Evolutionary conservation across 164 flowering plant genomes (phyloP), one percentile per base, ranked within the genome.

Genomic region (Buxus sempervirens): DNA sequence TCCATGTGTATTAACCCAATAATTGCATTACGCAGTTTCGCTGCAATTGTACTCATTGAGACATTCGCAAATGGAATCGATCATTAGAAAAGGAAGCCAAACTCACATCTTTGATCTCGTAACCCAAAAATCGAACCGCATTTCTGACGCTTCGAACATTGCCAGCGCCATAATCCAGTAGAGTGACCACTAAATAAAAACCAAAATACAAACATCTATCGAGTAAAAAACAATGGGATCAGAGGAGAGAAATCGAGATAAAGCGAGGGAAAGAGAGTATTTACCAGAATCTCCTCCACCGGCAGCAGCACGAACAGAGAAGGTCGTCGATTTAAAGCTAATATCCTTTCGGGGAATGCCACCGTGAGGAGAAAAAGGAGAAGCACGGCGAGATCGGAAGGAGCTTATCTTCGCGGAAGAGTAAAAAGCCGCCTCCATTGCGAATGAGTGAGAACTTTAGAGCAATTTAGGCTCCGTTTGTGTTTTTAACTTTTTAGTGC

Each of bases 101-200:
- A 27, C 75, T 81, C 72, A 92, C 98, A 72, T 92, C 98, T 80
- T 87, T 87, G 70, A 90, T 83, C n/a, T 83, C 84, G 63, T 68
- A 88, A 32, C 97, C 98, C 41, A 92, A 85, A 63, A 24, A 66
- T 5, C 87, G 84, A 78, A 92, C 87, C 0, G 96, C 98, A 69
- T 92, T 90, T 59, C 96, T 77, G 53, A 92, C 73, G 56, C 98
- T 92, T 15, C 96, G 83, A 22, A 90, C 96, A 78, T 90, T 92
- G 25, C 98, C 96, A 58, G 98, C 98, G 9, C 98, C 98, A 53
- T 92, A 92, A 79, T 92, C 96, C 64, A 92, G 87, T 78, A 92
- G 66, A 36, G 95, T 90, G 49, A 92, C 98, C 54, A 74, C 94
- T 88, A 42, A 60, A 54, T 41, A 36, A 7, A 14, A 24, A 0